Conservation (phyloP, 176 grass and related monocot genomes). For the Canna indica region DNA sequence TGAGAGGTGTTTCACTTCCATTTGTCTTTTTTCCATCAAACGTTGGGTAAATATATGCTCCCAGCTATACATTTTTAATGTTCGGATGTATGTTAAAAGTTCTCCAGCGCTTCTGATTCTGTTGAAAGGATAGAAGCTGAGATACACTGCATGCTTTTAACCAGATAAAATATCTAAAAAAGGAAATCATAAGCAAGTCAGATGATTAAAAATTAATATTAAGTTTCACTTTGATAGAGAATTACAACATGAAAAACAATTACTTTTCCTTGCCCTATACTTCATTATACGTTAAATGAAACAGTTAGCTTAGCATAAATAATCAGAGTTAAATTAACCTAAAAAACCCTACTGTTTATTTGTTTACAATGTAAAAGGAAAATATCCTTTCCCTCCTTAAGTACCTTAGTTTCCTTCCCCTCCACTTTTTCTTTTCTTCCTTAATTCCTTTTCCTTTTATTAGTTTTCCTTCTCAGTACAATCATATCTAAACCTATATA, state of each 20-base stretch:
- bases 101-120: constrained; percentile 94
- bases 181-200: neutral
- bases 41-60: constrained; percentile 67
- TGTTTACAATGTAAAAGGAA: too few species aligned
- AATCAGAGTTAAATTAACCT: neutral
- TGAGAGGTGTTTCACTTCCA: constrained; percentile 89
- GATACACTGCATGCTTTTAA: neutral
- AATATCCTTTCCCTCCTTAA: too few species aligned
- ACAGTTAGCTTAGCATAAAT: neutral
- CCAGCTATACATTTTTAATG: constrained; percentile 96
- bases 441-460: too few species aligned
- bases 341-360: neutral
- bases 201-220: neutral
- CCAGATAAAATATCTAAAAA: neutral
- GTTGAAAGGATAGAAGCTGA: constrained; percentile 7
- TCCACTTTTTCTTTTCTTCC: too few species aligned
- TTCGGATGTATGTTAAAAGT: constrained; percentile 80
- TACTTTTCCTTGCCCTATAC: neutral
- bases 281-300: neutral
- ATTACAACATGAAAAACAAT: neutral
- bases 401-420: too few species aligned
- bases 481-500: too few species aligned
- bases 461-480: too few species aligned
- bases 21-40: constrained; percentile 68
- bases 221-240: neutral